These are phyloP conservation scores for Candida albicans DNA, from an alignment of 1,139 yeast species.

Conservation along the genomic window DNA sequence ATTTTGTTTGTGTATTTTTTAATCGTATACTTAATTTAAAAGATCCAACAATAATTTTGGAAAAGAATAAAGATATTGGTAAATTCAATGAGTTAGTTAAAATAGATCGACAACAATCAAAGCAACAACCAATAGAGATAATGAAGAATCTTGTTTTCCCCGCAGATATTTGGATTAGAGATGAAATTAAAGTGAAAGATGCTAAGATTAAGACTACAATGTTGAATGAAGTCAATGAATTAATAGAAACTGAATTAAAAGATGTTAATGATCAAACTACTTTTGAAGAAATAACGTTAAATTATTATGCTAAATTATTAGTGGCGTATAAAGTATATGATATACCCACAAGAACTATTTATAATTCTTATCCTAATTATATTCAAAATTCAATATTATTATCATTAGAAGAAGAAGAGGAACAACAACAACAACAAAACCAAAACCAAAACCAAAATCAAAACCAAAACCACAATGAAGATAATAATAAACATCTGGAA, in stretches of 20 bases:
- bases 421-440: slow-evolving; percentile 1
- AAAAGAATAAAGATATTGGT: slow-evolving; percentile 7
- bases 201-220: slow-evolving; percentile 35
- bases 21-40: slow-evolving; percentile 12
- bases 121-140: slow-evolving; percentile 20
- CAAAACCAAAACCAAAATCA: slow-evolving; percentile 9
- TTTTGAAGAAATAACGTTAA: slow-evolving; percentile 31
- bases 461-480: slow-evolving; percentile 5
- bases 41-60: slow-evolving; percentile 11
- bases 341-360: slow-evolving; percentile 15
- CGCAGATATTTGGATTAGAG: slow-evolving; percentile 40
- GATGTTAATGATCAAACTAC: slow-evolving; percentile 12
- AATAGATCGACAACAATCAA: not conserved
- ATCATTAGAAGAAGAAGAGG: slow-evolving; percentile 1
- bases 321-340: slow-evolving; percentile 40
- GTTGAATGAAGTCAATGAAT: slow-evolving; percentile 35
- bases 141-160: slow-evolving; percentile 39
- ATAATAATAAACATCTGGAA: slow-evolving; percentile 4
- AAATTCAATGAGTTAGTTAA: not conserved
- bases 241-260: slow-evolving; percentile 29
- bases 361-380: not conserved
- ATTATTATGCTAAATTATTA: slow-evolving; percentile 38
- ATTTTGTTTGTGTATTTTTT: slow-evolving; percentile 9
- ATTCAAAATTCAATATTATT: too few species aligned
- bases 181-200: slow-evolving; percentile 34